A percentile compares a stretch with the other conserved stretches of the same genome.
These are phyloP conservation scores for Chloranthus sessilifolius DNA, from an alignment of 164 flowering plant species.

Conservation along the genomic window DNA sequence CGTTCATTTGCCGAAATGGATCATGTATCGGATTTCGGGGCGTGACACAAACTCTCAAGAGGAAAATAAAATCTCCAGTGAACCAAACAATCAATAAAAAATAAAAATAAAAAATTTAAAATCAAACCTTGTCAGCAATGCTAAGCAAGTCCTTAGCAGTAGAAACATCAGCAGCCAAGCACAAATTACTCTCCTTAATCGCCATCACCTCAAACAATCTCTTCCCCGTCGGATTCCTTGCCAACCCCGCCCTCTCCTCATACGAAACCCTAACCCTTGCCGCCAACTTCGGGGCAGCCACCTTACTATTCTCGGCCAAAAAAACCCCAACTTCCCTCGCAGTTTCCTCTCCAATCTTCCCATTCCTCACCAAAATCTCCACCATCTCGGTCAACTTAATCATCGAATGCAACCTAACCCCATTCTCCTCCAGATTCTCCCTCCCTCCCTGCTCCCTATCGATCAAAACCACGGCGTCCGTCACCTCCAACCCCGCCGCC, in stretches of 20 bases:
- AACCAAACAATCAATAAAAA: too few relatives aligned
- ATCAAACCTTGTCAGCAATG: slow-evolving; percentile 65
- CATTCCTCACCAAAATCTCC: slow-evolving; percentile 54
- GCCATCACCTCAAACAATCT: slow-evolving; percentile 79
- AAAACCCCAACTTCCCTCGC: slow-evolving; percentile 41
- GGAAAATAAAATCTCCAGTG: too few relatives aligned
- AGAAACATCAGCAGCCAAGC: slow-evolving; percentile 85
- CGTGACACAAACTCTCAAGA: too few relatives aligned
- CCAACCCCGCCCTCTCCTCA: slow-evolving; percentile 61
- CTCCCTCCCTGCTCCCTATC: slow-evolving; percentile 94
- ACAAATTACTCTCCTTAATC: slow-evolving; percentile 74
- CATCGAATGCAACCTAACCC: slow-evolving; percentile 67
- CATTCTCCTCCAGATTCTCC: slow-evolving; percentile 72
- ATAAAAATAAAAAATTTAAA: too few relatives aligned
- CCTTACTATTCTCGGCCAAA: slow-evolving; percentile 66
- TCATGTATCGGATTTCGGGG: too few relatives aligned
- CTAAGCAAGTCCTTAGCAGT: slow-evolving; percentile 71
- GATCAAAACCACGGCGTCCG: slow-evolving; percentile 84
- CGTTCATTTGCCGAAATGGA: too few relatives aligned
- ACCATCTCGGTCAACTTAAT: slow-evolving; percentile 72
- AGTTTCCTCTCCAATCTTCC: slow-evolving; percentile 65
- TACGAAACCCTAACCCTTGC: slow-evolving; percentile 25
- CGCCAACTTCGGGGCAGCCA: slow-evolving; percentile 38
- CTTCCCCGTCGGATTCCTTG: slow-evolving; percentile 74
- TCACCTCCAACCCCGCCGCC: slow-evolving; percentile 62